Evolutionary conservation across 176 grass and related monocot species (phyloP).

Genomic region (Pharus latifolius): DNA sequence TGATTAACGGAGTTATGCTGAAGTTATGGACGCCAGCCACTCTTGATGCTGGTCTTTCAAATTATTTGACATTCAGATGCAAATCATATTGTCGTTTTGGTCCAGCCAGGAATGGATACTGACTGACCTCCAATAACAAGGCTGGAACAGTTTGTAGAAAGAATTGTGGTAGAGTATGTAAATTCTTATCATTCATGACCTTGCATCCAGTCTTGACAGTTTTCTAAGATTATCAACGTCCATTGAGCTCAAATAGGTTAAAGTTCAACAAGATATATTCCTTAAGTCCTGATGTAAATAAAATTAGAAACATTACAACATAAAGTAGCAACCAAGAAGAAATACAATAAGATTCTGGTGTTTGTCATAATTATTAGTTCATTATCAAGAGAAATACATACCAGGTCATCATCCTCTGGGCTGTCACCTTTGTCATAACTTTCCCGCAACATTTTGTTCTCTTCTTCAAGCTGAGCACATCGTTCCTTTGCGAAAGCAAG

Average conservation of each 20-base stretch:
- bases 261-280: background rate
- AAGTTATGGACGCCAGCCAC: background rate
- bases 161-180: background rate
- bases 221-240: background rate
- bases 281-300: background rate
- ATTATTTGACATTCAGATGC: too few relatives aligned
- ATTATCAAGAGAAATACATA: slow-evolving; percentile 18
- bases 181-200: background rate
- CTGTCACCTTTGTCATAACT: slow-evolving; percentile 67
- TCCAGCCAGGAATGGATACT: too few relatives aligned
- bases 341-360: background rate
- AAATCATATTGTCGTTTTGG: background rate
- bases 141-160: background rate
- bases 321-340: background rate
- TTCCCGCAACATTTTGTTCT: slow-evolving; percentile 84
- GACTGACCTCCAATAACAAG: too few relatives aligned
- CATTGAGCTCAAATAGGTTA: background rate
- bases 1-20: too few relatives aligned
- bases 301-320: background rate
- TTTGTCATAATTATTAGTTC: background rate
- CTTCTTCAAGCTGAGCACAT: slow-evolving; percentile 93
- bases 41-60: background rate
- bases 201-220: background rate
- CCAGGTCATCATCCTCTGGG: slow-evolving; percentile 92
- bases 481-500: slow-evolving; percentile 89